phyloP scores from a whole-genome alignment of 2,329 filamentous ascomycete species.

The Penicillium sp. region DNA sequence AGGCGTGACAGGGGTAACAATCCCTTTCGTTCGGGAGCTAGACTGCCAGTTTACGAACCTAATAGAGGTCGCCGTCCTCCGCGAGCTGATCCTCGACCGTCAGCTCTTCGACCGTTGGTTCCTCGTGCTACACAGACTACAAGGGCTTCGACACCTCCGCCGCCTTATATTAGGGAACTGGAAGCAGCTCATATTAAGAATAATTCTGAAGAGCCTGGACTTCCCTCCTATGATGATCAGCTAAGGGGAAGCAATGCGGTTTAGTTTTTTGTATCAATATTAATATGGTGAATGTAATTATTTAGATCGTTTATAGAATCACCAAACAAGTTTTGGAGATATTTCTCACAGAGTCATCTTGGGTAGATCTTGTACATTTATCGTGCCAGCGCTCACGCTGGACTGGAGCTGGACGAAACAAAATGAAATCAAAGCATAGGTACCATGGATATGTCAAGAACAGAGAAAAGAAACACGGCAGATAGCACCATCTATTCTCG shows the following conservation, averaged over 20 bases:
- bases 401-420: no score
- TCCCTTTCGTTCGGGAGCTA: neutral
- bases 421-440: no score
- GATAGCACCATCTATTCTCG: no score
- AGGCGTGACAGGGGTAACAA: neutral
- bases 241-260: neutral
- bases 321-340: no score
- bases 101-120: neutral
- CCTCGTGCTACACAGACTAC: neutral
- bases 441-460: no score
- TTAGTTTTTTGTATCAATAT: neutral
- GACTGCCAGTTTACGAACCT: neutral
- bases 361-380: no score
- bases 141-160: neutral
- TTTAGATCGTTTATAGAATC: neutral
- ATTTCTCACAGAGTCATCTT: fast-evolving
- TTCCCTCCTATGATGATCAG: neutral
- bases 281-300: neutral
- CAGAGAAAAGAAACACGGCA: no score
- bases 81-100: neutral
- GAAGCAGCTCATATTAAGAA: neutral
- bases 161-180: neutral
- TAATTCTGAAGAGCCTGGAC: neutral
- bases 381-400: no score
- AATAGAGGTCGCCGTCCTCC: neutral